phyloP scores from a whole-genome alignment of 148 eudicot species.

The Pouteria glomerata region DNA sequence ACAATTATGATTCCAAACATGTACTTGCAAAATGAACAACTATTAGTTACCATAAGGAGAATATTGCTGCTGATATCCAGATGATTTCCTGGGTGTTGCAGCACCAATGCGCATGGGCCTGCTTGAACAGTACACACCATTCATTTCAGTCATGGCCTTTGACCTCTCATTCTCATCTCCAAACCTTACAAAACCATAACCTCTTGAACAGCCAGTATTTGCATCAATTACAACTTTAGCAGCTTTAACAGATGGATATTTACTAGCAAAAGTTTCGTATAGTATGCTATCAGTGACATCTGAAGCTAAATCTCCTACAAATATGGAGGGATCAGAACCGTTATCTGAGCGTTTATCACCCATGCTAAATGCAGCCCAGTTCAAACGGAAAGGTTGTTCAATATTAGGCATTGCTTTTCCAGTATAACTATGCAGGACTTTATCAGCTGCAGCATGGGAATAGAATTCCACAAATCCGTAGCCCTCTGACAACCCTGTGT shows the following conservation, averaged over 20 bases:
- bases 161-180: constrained; percentile 88
- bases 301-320: constrained; percentile 98
- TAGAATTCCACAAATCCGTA: constrained; percentile 89
- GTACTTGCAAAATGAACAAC: not conserved
- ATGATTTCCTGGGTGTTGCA: constrained; percentile 87
- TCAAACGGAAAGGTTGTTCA: constrained; percentile 80
- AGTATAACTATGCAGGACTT: constrained; percentile 57
- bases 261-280: constrained; percentile 71
- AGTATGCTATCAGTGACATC: constrained; percentile 84
- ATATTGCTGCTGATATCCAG: constrained; percentile 70
- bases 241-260: constrained; percentile 88
- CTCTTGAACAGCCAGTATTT: constrained; percentile 88
- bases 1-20: not conserved
- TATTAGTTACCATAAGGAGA: constrained; percentile 32
- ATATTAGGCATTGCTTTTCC: constrained; percentile 68
- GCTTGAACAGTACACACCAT: constrained; percentile 77
- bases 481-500: constrained; percentile 78
- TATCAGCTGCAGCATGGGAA: constrained; percentile 72
- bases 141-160: constrained; percentile 92
- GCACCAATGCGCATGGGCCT: constrained; percentile 98
- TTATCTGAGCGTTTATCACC: constrained; percentile 84
- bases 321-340: constrained; percentile 88
- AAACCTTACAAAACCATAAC: constrained; percentile 96
- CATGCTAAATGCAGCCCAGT: constrained; percentile 93
- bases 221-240: constrained; percentile 95